phyloP scores from a whole-genome alignment of 1,284 basidiomycete species.

The Trametes versicolor region DNA sequence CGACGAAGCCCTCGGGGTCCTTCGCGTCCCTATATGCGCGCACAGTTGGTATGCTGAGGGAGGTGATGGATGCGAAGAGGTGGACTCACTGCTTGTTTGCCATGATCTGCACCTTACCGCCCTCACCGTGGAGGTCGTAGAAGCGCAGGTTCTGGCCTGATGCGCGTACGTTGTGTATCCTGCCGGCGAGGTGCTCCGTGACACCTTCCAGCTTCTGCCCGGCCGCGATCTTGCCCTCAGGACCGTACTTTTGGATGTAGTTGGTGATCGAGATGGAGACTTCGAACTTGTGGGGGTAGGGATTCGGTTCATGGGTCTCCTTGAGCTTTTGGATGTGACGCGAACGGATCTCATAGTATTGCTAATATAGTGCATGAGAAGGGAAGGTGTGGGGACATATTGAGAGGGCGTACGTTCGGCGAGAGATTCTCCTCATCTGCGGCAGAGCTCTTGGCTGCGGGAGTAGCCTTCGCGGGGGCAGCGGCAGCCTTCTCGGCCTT shows the following conservation, averaged over 20 bases:
- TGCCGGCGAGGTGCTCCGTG: slow-evolving; percentile 81
- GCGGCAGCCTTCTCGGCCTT: slow-evolving; percentile 84
- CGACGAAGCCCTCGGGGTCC: slow-evolving; percentile 76
- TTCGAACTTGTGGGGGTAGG: slow-evolving; percentile 99
- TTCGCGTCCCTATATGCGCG: slow-evolving; percentile 66
- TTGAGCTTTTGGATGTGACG: slow-evolving; percentile 90
- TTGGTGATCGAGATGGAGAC: slow-evolving; percentile 82
- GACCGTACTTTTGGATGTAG: slow-evolving; percentile 84
- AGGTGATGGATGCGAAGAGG: background rate
- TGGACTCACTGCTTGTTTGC: slow-evolving; percentile 84
- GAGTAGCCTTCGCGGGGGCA: slow-evolving; percentile 49
- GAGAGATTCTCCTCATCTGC: slow-evolving; percentile 80
- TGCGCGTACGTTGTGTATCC: slow-evolving; percentile 91
- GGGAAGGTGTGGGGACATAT: background rate
- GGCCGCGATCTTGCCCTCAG: slow-evolving; percentile 72
- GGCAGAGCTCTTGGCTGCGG: slow-evolving; percentile 52
- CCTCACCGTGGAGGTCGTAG: slow-evolving; percentile 96
- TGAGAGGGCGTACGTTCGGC: slow-evolving; percentile 71
- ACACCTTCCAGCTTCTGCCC: slow-evolving; percentile 66
- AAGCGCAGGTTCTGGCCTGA: slow-evolving; percentile 90
- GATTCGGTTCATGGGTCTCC: slow-evolving; percentile 87
- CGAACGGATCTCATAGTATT: slow-evolving; percentile 96
- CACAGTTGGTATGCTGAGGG: background rate
- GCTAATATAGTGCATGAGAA: slow-evolving; percentile 57
- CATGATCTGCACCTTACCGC: slow-evolving; percentile 95